Percentiles rank a stretch among this genome's conserved stretches.
Conservation (phyloP, 2,329 filamentous ascomycete genomes). For the Cytospora chrysosperma region DNA sequence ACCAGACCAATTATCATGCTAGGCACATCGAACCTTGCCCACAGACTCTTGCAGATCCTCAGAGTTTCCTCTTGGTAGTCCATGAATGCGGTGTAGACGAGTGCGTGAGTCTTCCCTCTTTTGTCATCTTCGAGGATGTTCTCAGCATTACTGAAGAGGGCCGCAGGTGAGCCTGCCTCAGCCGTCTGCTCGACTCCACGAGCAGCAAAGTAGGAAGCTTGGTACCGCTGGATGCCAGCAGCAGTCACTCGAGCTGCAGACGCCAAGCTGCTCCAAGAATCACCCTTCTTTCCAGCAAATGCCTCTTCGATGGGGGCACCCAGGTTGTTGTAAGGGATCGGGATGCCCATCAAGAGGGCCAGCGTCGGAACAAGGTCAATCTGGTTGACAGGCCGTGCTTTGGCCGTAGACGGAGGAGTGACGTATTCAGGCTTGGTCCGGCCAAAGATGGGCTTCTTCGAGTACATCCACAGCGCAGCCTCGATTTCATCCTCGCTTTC, state of each 20-base stretch:
- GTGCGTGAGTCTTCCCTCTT: constrained; percentile 36
- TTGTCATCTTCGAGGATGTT: constrained; percentile 35
- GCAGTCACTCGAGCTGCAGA: constrained; percentile 73
- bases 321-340: constrained; percentile 94
- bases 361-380: constrained; percentile 95
- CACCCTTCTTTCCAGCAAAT: constrained; percentile 69
- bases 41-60: constrained; percentile 75
- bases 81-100: constrained; percentile 58
- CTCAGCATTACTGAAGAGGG: constrained; percentile 58
- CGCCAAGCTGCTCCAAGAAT: constrained; percentile 75
- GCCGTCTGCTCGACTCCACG: constrained; percentile 64
- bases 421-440: constrained; percentile 61
- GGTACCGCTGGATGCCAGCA: constrained; percentile 87
- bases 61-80: constrained; percentile 79
- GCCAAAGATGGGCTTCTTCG: constrained; percentile 81
- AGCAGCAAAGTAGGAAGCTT: constrained; percentile 74
- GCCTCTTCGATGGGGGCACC: constrained; percentile 92
- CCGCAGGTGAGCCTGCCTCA: constrained; percentile 51
- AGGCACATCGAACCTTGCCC: constrained; percentile 87
- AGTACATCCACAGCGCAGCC: constrained; percentile 98
- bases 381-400: constrained; percentile 73
- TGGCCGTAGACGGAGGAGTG: constrained; percentile 67
- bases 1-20: constrained; percentile 80
- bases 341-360: constrained; percentile 81
- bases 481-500: constrained; percentile 96